Evolutionary conservation across 306 rosid genomes (phyloP), one percentile per base, ranked within the genome.

Genomic region (Comarum palustre): DNA sequence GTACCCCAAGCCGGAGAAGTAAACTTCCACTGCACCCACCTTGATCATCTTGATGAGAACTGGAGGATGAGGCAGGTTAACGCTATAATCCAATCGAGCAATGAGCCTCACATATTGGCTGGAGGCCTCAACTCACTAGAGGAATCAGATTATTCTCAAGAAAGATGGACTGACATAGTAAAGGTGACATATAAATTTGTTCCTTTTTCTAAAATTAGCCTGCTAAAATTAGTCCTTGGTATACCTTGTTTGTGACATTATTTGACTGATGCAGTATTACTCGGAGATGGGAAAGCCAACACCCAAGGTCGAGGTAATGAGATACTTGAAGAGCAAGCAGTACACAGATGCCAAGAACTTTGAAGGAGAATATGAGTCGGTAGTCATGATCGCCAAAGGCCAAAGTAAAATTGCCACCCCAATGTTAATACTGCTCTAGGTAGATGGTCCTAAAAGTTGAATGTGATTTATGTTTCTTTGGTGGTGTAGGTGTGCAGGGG

Each of bases 11-110:
- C 76, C n/a, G 99, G 99, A 57, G 99, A 95, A 75, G 82, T 95
- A 20, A 91, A 88, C 69, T 83, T 95, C 73, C 85, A 85, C 66
- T 89, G 98, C 52, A 94, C 98, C 5, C 97, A 87, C 81, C 97
- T 94, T 65, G 97, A 94, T 84, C 98, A 94, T 78, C 97, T 94
- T 8, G 89, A 91, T 60, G 99, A 95, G 81, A 87, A 84, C 72
- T 95, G 97, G 99, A 66, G 99, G 31, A 95, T 95, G 99, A 95
- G 85, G 82, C 99, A 91, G 85, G 83, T 95, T n/a, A 87, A 91
- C 54, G 83, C 96, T 50, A 95, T 91, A 73, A 88, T 95, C 61
- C 87, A 92, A 82, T 83, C 93, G 2, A 87, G 75, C 39, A 83
- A 82, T 34, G 92, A 87, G 64, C 90, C 96, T 64, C 96, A 95